Evolutionary conservation across 331 rosid species (phyloP), one percentile per base, ranked within the genome.

Genomic region (Malus hybrid): DNA sequence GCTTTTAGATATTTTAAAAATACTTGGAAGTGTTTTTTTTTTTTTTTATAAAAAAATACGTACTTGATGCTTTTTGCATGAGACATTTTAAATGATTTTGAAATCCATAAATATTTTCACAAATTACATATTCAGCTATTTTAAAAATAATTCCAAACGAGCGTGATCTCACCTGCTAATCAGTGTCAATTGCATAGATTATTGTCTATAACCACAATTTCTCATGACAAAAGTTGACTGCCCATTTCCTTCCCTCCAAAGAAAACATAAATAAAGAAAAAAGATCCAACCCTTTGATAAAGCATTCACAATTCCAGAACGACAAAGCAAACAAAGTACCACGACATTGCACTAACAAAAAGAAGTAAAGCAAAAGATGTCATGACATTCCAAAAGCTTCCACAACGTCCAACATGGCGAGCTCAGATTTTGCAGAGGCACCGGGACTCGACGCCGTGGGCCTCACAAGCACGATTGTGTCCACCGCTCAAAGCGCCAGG

Each of bases 401-500:
- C 31, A 22, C 14, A 19, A 7, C 66, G 13, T 9, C 52, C 70
- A 54, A 4, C 6, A 83, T 83, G 83, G 76, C 70, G 13, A 71
- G 33, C 64, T 20, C 61, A 7, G 76, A 59, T 8, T 78, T n/a
- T 55, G 24, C 24, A 16, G 22, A 19, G 60, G 60, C 24, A 55
- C 22, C 24, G 10, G 22, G 60, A 9, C 60, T 55, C n/a, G 60
- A 55, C 11, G 24, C 76, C 0, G 13, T 55, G 62, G n/a, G 44
- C 29, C 77, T 80, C 9, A 52, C 77, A 2, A 71, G 33, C 74
- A 57, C 31, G 77, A 74, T 85, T 34, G 46, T 76, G 24, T 29
- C 78, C 5, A 44, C 81, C 7, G 83, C 89, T 24, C 62, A 22
- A 32, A 80, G 67, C 28, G 73, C 85, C 60, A 44, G 22, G 55